Percentiles rank a stretch among this genome's conserved stretches.
Evolutionary conservation across 805 yeast species (phyloP).

Genomic region (Sungouiella thailandica): DNA sequence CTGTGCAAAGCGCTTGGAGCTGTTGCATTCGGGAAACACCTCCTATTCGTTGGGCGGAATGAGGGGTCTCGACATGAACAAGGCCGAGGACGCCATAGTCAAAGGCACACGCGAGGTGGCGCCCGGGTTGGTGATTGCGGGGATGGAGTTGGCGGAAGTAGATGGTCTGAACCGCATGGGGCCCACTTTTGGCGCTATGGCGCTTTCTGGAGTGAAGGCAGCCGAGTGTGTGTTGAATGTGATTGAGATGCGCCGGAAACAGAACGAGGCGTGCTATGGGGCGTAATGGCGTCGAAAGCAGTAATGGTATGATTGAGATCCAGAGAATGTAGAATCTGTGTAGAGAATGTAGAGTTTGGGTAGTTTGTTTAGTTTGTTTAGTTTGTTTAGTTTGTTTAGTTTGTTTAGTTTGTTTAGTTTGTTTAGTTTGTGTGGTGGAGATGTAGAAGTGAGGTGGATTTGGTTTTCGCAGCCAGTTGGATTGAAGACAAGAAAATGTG

Average conservation of each 20-base stretch:
- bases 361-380: too few species aligned
- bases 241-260: slow-evolving; percentile 32
- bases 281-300: slow-evolving; percentile 2
- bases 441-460: too few species aligned
- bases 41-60: slow-evolving; percentile 51
- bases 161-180: slow-evolving; percentile 82
- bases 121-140: slow-evolving; percentile 64
- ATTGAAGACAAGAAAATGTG: too few species aligned
- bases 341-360: too few species aligned
- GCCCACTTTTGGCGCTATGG: slow-evolving; percentile 82
- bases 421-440: too few species aligned
- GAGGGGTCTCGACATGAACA: slow-evolving; percentile 78
- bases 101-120: slow-evolving; percentile 61
- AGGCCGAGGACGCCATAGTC: slow-evolving; percentile 72
- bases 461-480: too few species aligned
- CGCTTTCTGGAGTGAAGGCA: slow-evolving; percentile 71
- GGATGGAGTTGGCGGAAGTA: slow-evolving; percentile 76
- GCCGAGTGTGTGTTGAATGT: slow-evolving; percentile 50
- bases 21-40: slow-evolving; percentile 24
- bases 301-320: too few species aligned
- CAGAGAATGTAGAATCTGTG: too few species aligned
- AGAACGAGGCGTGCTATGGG: slow-evolving; percentile 21
- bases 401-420: too few species aligned
- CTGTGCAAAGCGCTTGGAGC: slow-evolving; percentile 58
- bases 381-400: too few species aligned